A percentile compares a stretch with the other conserved stretches of the same genome.
phyloP scores from a whole-genome alignment of 1,139 yeast genomes.

The Diutina rugosa region DNA sequence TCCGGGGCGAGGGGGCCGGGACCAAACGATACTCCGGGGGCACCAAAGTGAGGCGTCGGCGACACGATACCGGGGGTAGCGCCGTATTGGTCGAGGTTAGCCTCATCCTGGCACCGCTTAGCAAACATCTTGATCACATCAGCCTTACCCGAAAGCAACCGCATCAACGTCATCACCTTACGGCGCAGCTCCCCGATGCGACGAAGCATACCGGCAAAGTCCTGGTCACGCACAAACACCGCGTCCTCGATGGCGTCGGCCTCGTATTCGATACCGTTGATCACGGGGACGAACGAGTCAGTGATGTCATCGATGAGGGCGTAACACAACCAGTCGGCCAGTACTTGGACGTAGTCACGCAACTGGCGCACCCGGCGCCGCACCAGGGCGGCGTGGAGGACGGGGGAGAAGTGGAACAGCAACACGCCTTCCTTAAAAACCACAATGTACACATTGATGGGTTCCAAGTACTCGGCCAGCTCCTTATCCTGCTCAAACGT shows the following conservation, averaged over 20 bases:
- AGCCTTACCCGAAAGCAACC: constrained; percentile 86
- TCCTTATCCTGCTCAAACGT: constrained; percentile 68
- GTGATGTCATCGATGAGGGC: constrained; percentile 91
- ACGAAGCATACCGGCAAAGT: constrained; percentile 47
- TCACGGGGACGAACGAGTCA: constrained; percentile 86
- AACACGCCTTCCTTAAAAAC: constrained; percentile 77
- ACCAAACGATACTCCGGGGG: constrained; percentile 12
- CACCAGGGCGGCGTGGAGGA: constrained; percentile 74
- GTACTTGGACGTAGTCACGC: constrained; percentile 74
- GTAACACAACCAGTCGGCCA: constrained; percentile 90
- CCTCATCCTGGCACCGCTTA: constrained; percentile 32
- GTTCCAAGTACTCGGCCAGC: constrained; percentile 74
- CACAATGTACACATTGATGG: constrained; percentile 77
- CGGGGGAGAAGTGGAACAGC: constrained; percentile 77
- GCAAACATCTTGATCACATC: constrained; percentile 97
- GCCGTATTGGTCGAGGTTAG: background rate
- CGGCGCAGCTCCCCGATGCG: constrained; percentile 83
- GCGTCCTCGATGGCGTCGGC: constrained; percentile 90
- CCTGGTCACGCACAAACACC: constrained; percentile 15
- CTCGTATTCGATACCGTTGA: constrained; percentile 75
- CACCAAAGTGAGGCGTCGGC: background rate
- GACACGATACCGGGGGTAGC: background rate
- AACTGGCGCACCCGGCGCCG: constrained; percentile 86
- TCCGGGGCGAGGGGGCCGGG: constrained; percentile 8
- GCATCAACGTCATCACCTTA: constrained; percentile 84